These are phyloP conservation scores for Avena atlantica DNA, from an alignment of 176 grass and related monocot genomes.

Conservation along the genomic window DNA sequence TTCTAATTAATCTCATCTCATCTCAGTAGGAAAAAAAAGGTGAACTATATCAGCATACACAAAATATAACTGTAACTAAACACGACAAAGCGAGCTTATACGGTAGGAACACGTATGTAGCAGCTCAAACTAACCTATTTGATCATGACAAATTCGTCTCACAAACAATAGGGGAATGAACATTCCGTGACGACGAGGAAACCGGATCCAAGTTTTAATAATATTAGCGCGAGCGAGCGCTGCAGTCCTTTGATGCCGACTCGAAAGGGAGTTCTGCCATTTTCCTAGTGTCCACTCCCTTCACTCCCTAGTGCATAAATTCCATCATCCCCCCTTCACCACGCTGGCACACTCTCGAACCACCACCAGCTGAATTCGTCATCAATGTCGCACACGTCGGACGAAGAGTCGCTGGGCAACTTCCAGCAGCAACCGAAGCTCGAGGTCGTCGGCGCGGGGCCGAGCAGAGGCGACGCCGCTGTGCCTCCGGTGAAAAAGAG, in stretches of 20 bases:
- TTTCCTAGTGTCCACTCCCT: conserved; percentile 34
- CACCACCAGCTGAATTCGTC: conserved; percentile 9
- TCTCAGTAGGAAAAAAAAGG: not conserved
- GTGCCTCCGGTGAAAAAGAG: conserved; percentile 56
- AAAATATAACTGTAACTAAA: not conserved
- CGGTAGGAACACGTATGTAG: not conserved
- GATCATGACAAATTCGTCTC: conserved; percentile 32
- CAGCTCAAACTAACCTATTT: not conserved
- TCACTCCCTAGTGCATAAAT: conserved; percentile 53
- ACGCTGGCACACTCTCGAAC: conserved; percentile 36
- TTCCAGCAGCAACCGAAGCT: conserved; percentile 55
- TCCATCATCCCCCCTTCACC: conserved; percentile 27
- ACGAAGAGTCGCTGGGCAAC: conserved; percentile 61
- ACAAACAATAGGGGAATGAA: conserved; percentile 34
- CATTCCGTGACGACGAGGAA: conserved; percentile 38
- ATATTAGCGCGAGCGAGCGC: not conserved
- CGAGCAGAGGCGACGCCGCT: conserved; percentile 43
- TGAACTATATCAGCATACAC: not conserved
- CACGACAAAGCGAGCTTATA: not conserved
- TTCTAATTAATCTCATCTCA: not conserved
- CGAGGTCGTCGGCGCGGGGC: conserved; percentile 32
- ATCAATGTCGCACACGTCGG: conserved; percentile 64
- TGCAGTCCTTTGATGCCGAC: conserved; percentile 58
- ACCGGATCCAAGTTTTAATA: conserved; percentile 25
- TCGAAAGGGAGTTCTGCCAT: conserved; percentile 33